Base-by-base conservation (phyloP, 2,329 filamentous ascomycete genomes). In the Camillea tinctor region DNA sequence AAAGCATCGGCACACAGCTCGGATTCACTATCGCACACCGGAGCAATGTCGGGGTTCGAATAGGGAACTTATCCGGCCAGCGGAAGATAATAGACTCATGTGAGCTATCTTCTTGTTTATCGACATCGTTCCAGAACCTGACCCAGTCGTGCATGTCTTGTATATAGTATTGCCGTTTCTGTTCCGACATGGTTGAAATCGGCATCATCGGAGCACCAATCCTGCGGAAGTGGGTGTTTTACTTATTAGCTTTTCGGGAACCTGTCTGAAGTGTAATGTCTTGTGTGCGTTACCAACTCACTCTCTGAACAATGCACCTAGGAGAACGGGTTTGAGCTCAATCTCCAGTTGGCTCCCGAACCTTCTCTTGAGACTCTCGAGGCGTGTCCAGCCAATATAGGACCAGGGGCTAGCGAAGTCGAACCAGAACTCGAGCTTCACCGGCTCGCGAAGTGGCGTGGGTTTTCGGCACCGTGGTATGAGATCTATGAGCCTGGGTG, bases 361-460 rank as follows among this genome's bases (percentile, higher is more conserved):
- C 15, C 26, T 50, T 22, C 49, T 23, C 59, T 22, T 21, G 17
- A 61, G 48, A 11, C 26, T 20, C 22, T 57, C 20, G 22, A 60
- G 44, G 11, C 59, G 51, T 7, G 59, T 55, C 55, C 56, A 61
- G 13, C 56, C 59, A n/a, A 61, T 52, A 30, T 61, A 61, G 4
- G 59, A 55, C 59, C 59, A 61, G 8, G 59, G 59, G 24, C 59
- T 61, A 21, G 49, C 30, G 50, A 61, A 61, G 52, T 61, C 59
- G 52, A 55, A 61, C 59, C 59, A 61, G 52, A 61, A 61, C 53
- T 61, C 59, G n/a, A 61, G 59, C 30, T 52, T 52, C 3, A 56
- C 56, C 8, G 52, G 44, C 36, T 57, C 19, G 3, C 22, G 13
- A 11, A 58, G 30, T 15, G 24, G 36, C 22, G 24, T 30, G 15